A percentile compares a stretch with the other conserved stretches of the same genome.
These are phyloP conservation scores for Penicillium glabrum DNA, from an alignment of 2,329 filamentous ascomycete species.

Conservation along the genomic window DNA sequence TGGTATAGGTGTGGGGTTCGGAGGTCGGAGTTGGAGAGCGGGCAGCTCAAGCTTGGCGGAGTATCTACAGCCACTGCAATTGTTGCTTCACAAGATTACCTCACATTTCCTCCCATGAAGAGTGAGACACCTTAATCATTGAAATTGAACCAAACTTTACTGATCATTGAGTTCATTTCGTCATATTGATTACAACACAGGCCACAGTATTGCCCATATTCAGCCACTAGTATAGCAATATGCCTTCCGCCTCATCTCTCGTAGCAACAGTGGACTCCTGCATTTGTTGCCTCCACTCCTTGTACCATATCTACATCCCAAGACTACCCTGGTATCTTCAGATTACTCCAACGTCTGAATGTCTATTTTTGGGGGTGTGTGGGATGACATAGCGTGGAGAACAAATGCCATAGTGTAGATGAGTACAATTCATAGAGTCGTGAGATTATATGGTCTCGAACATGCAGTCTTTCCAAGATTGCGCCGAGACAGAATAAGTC, in stretches of 20 bases:
- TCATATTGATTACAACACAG: not conserved
- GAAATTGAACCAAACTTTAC: not conserved
- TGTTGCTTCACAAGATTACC: not conserved
- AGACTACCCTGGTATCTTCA: not conserved
- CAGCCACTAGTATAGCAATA: not conserved
- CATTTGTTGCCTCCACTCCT: not conserved
- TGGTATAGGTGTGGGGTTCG: slow-evolving; percentile 6
- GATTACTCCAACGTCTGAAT: not conserved
- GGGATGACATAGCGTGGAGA: not conserved
- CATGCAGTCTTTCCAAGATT: not conserved
- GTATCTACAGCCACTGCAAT: not conserved
- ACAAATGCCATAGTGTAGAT: not conserved
- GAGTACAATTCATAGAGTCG: not conserved
- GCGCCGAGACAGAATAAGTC: not conserved
- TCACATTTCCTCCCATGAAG: not conserved
- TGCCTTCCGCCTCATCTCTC: not conserved
- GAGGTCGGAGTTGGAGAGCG: slow-evolving; percentile 10
- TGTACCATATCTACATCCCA: not conserved
- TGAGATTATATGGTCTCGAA: not conserved
- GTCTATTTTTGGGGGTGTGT: too few relatives aligned
- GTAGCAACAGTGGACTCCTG: not conserved
- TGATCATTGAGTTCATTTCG: not conserved
- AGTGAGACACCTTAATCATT: not conserved
- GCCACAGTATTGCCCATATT: not conserved
- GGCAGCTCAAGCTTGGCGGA: not conserved